Conservation (phyloP, 345 rosid species). For the Salix udensis region DNA sequence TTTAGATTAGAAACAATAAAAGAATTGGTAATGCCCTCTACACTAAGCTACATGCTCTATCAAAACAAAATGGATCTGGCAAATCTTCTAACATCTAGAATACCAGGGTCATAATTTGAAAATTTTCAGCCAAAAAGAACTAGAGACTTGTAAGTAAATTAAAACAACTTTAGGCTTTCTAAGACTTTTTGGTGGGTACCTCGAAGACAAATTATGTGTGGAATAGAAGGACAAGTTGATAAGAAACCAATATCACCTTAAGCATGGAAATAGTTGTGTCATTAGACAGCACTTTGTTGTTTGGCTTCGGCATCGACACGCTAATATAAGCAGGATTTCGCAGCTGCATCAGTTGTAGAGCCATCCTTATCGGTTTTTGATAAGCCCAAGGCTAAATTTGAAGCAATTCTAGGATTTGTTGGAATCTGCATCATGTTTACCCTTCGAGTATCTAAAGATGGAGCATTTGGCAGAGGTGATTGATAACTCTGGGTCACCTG, state of each 20-base stretch:
- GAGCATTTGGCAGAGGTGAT: constrained; percentile 42
- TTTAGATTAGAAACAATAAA: background rate
- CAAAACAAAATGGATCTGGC: background rate
- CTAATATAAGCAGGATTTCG: constrained; percentile 85
- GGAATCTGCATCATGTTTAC: constrained; percentile 87
- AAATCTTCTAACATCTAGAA: background rate
- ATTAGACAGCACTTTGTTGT: constrained; percentile 39
- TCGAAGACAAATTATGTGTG: background rate
- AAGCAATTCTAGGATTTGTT: constrained; percentile 95
- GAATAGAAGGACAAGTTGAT: constrained; percentile 1
- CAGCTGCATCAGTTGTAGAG: constrained; percentile 32
- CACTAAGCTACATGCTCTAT: background rate
- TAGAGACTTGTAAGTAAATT: background rate
- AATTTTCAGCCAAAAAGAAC: background rate
- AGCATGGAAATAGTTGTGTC: constrained; percentile 59
- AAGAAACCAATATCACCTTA: constrained; percentile 48
- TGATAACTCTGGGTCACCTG: constrained; percentile 56
- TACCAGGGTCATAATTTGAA: background rate
- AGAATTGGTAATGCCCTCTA: background rate
- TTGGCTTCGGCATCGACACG: constrained; percentile 63
- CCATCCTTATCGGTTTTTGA: constrained; percentile 66
- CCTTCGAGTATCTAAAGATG: constrained; percentile 55
- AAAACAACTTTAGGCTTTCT: background rate
- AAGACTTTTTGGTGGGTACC: background rate
- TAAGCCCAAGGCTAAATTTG: constrained; percentile 72